phyloP scores from a whole-genome alignment of 2,329 filamentous ascomycete species.

The Orbilia ellipsospora region DNA sequence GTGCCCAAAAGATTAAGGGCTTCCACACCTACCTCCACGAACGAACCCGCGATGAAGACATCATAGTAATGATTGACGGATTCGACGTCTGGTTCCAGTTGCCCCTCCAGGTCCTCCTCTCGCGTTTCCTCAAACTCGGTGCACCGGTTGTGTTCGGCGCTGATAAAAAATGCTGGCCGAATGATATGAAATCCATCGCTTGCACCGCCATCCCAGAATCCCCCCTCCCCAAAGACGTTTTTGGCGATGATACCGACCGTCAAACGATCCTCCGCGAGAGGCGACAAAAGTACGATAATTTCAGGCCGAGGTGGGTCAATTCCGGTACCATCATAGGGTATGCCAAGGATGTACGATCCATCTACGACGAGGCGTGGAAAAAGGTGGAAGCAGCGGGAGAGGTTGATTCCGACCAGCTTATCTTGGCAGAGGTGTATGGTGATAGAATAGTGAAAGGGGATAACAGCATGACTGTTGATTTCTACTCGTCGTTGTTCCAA shows the following conservation, averaged over 20 bases:
- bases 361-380: conserved; percentile 60
- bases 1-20: conserved; percentile 51
- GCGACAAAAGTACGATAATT: conserved; percentile 45
- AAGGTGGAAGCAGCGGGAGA: conserved; percentile 61
- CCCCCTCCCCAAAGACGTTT: conserved; percentile 61
- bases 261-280: conserved; percentile 60
- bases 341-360: conserved; percentile 60
- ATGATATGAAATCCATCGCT: conserved; percentile 61
- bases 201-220: conserved; percentile 64
- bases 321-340: conserved; percentile 66
- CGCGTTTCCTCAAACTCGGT: conserved; percentile 70
- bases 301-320: conserved; percentile 64
- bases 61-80: conserved; percentile 73
- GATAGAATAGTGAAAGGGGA: conserved; percentile 64
- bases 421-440: conserved; percentile 64
- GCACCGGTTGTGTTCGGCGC: conserved; percentile 65
- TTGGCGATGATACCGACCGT: conserved; percentile 62
- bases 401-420: conserved; percentile 64
- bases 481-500: conserved; percentile 55
- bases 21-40: conserved; percentile 50
- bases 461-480: conserved; percentile 58
- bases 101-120: conserved; percentile 72
- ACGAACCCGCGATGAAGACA: conserved; percentile 63
- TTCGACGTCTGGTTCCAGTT: conserved; percentile 75
- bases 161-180: conserved; percentile 65